Base-by-base conservation (phyloP, 495 filamentous ascomycete species). In the Aspergillus cavernicola region DNA sequence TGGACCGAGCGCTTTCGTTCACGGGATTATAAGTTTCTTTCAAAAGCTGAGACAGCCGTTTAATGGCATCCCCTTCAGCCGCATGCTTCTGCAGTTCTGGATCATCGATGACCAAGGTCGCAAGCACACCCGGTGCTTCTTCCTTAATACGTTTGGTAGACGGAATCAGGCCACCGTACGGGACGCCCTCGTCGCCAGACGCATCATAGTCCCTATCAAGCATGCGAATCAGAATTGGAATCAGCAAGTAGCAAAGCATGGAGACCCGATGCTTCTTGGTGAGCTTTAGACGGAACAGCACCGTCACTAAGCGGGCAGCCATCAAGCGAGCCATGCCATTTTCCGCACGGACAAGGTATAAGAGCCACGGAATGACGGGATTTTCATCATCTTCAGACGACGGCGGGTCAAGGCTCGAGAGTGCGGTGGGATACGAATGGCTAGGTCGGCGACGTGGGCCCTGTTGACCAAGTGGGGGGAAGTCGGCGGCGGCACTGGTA, bases 331-430 rank as follows among this genome's bases (percentile, higher is more conserved):
- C 79, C 59, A 85, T 72, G 7, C 83, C 85, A 38, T 68, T 69
- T 43, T 82, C 78, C 11, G 80, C 80, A 56, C 89, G 78, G 22
- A 86, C 77, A 12, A 89, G 64, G 48, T 82, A 75, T 23, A 97
- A 79, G 11, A 98, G 81, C 88, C 90, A 97, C 10, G 85, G 83
- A 35, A 95, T 79, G 10, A 97, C 67, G 16, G 86, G 80, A 52
- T 82, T 95, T 57, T 96, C 92, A 13, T 84, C 79, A 7, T 90
- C 84, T 37, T 86, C 83, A 1, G 70, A 50, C 7, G 76, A 64
- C 2, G 68, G 55, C 7, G 63, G 60, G 12, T 76, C 70, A 18
- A 66, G 57, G 7, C 66, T 62, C 23, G 71, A 66, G 33, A 71
- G 62, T 19, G 67, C 60, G 18, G 67, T 58, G 26, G 66, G 46